A percentile compares a stretch with the other conserved stretches of the same genome.
phyloP scores from a whole-genome alignment of 2,329 filamentous ascomycete genomes.

The Phyllosticta citrichinensis region DNA sequence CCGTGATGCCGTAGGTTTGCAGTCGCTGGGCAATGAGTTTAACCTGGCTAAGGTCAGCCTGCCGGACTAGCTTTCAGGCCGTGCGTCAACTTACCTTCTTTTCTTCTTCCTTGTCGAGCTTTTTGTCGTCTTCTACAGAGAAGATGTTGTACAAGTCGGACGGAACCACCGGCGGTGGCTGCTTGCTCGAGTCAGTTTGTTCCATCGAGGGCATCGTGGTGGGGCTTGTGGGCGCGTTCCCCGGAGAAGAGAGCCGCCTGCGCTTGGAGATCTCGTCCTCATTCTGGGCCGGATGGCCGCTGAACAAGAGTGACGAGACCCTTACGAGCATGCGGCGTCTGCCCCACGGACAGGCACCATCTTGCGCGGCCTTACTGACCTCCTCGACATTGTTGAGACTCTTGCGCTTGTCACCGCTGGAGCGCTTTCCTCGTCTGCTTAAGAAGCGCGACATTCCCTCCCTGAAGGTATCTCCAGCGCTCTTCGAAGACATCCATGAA shows the following conservation, averaged over 20 bases:
- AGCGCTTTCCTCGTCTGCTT: constrained; percentile 54
- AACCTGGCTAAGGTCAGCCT: constrained; percentile 27
- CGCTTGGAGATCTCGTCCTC: not conserved
- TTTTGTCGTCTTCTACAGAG: constrained; percentile 49
- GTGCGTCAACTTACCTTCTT: constrained; percentile 32
- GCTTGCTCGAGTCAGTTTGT: not conserved
- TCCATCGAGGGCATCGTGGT: not conserved
- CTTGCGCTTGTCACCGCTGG: constrained; percentile 23
- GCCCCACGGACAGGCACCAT: constrained; percentile 1
- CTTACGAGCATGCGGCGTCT: not conserved
- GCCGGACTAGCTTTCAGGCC: constrained; percentile 15
- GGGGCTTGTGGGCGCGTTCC: not conserved
- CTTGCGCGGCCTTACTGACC: constrained; percentile 4
- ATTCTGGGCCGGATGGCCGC: not conserved
- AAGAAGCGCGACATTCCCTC: constrained; percentile 55
- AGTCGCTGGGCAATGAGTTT: constrained; percentile 45
- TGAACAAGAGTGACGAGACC: constrained; percentile 4
- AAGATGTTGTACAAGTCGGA: constrained; percentile 54
- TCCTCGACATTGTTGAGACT: constrained; percentile 4
- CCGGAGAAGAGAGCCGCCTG: not conserved
- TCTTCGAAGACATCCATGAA: constrained; percentile 14
- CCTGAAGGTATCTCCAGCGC: constrained; percentile 24
- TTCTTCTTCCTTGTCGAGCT: constrained; percentile 45
- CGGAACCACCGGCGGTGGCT: constrained; percentile 12
- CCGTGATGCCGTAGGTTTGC: constrained; percentile 42